A percentile compares a stretch with the other conserved stretches of the same genome.
These are phyloP conservation scores for Danielia reshetovae DNA, from an alignment of 805 yeast species.

Conservation along the genomic window DNA sequence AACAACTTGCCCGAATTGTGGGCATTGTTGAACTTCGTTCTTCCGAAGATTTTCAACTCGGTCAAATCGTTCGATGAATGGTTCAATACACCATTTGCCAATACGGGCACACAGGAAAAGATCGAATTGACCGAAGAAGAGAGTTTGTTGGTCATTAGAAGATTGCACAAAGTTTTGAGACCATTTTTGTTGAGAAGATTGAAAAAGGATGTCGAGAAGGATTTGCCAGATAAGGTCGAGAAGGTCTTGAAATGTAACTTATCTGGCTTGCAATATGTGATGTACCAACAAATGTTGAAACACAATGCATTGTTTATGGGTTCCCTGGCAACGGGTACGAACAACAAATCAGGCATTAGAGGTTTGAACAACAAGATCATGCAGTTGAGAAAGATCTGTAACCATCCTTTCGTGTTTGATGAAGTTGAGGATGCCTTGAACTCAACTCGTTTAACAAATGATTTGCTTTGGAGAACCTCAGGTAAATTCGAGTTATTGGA, in stretches of 20 bases:
- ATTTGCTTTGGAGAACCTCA: conserved; percentile 67
- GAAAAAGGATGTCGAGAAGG: conserved; percentile 84
- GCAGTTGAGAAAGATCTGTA: conserved; percentile 83
- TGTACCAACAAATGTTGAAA: conserved; percentile 76
- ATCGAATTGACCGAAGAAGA: conserved; percentile 84
- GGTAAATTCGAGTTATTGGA: conserved; percentile 82
- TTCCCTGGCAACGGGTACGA: conserved; percentile 50
- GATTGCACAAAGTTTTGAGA: conserved; percentile 82
- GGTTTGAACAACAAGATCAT: conserved; percentile 79
- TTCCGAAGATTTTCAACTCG: conserved; percentile 81
- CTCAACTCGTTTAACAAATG: conserved; percentile 58
- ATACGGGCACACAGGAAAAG: conserved; percentile 78
- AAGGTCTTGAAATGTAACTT: conserved; percentile 76
- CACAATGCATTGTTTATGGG: conserved; percentile 69
- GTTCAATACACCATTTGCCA: conserved; percentile 87
- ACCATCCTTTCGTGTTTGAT: conserved; percentile 84
- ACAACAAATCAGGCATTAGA: conserved; percentile 56
- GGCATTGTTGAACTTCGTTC: conserved; percentile 78
- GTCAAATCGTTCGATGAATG: conserved; percentile 85
- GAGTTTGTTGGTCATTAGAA: conserved; percentile 71
- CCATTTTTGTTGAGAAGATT: conserved; percentile 81
- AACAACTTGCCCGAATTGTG: conserved; percentile 81
- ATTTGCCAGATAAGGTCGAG: conserved; percentile 79
- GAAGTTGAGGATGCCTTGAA: conserved; percentile 72
- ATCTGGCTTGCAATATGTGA: conserved; percentile 63